A percentile compares a stretch with the other conserved stretches of the same genome.
Evolutionary conservation across 2,329 filamentous ascomycete genomes (phyloP).

Genomic region (Metarhizium humberi): DNA sequence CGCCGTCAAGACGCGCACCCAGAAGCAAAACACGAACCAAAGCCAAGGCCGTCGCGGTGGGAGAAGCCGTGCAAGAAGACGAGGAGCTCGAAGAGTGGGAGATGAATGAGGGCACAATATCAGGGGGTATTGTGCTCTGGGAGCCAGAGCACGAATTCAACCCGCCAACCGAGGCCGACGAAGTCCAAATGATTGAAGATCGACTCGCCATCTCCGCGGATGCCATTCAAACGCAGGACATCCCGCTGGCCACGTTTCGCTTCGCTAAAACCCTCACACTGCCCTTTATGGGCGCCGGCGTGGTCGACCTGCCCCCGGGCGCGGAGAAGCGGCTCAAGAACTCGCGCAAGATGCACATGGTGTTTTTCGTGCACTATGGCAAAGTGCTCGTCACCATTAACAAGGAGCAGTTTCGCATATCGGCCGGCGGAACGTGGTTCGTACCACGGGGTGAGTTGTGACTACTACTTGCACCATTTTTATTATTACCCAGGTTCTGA

Average conservation of each 20-base stretch:
- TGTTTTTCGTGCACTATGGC: slow-evolving; percentile 82
- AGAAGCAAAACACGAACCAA: slow-evolving; percentile 20
- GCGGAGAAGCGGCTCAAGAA: slow-evolving; percentile 87
- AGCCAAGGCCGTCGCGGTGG: slow-evolving; percentile 19
- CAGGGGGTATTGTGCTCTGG: slow-evolving; percentile 56
- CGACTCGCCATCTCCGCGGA: slow-evolving; percentile 46
- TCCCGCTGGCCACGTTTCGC: slow-evolving; percentile 62
- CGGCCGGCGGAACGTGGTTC: slow-evolving; percentile 84
- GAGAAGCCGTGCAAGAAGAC: slow-evolving; percentile 34
- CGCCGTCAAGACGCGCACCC: slow-evolving; percentile 14
- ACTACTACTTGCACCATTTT: too few relatives aligned
- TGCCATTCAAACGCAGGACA: slow-evolving; percentile 48
- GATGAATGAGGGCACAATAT: slow-evolving; percentile 51
- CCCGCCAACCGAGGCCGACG: slow-evolving; percentile 45
- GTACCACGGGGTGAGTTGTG: slow-evolving; percentile 75
- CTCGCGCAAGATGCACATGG: slow-evolving; percentile 91
- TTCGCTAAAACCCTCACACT: slow-evolving; percentile 82
- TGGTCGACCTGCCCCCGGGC: slow-evolving; percentile 79
- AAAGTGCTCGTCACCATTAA: slow-evolving; percentile 73
- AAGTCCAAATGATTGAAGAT: slow-evolving; percentile 43
- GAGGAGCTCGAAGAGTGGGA: slow-evolving; percentile 63
- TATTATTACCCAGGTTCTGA: too few relatives aligned
- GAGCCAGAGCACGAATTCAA: slow-evolving; percentile 45
- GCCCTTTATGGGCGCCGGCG: slow-evolving; percentile 79
- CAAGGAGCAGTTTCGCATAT: slow-evolving; percentile 69